Evolutionary conservation across 306 rosid species (phyloP).

Genomic region (Quercus variabilis): DNA sequence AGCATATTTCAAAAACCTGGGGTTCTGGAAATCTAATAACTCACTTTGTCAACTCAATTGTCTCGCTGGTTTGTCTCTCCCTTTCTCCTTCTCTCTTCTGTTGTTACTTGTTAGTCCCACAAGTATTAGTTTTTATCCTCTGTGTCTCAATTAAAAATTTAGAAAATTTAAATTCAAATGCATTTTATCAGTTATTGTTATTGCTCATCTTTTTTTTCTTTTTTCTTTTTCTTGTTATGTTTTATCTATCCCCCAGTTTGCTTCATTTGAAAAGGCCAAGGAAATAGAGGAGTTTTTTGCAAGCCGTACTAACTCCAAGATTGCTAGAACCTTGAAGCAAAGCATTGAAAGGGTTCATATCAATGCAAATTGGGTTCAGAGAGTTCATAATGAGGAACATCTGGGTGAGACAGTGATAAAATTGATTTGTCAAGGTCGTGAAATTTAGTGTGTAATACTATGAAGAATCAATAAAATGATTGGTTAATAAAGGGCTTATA

Average conservation of each 20-base stretch:
- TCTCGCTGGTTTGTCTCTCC: constrained; percentile 70
- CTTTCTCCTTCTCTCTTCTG: too few relatives aligned
- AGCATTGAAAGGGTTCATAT: constrained; percentile 76
- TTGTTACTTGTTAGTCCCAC: constrained; percentile 1
- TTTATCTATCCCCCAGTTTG: constrained; percentile 48
- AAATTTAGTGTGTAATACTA: too few relatives aligned
- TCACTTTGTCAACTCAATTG: constrained; percentile 59
- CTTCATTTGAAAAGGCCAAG: constrained; percentile 72
- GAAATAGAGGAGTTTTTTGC: constrained; percentile 85
- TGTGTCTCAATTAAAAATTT: not conserved
- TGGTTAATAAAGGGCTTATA: too few relatives aligned
- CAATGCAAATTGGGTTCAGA: constrained; percentile 74
- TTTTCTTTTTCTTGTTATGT: not conserved
- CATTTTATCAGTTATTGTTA: not conserved
- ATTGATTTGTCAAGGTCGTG: too few relatives aligned
- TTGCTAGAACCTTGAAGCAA: constrained; percentile 86
- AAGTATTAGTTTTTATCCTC: not conserved
- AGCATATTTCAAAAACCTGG: constrained; percentile 50
- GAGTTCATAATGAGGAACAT: constrained; percentile 45
- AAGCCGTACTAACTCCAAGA: constrained; percentile 33
- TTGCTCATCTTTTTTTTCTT: too few relatives aligned
- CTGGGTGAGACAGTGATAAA: constrained; percentile 2
- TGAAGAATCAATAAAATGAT: too few relatives aligned
- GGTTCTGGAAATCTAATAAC: constrained; percentile 75
- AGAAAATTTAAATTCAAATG: not conserved